phyloP scores from a whole-genome alignment of 257 asterid genomes.

The Solanum rostratum region DNA sequence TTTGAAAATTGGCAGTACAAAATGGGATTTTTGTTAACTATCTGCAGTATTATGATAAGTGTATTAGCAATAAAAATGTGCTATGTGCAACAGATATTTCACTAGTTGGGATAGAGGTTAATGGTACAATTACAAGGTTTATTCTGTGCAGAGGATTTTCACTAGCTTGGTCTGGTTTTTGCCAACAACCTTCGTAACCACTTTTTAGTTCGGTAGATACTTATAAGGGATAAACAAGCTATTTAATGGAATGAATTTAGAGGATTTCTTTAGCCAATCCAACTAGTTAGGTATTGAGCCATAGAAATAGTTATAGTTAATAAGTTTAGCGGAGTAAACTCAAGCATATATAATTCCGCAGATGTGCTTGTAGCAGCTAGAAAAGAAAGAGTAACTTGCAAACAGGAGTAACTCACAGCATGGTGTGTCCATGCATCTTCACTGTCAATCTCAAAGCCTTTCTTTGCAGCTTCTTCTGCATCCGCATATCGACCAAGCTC shows the following conservation, averaged over 20 bases:
- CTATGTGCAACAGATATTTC: background rate
- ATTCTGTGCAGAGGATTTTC: background rate
- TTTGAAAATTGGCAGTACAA: background rate
- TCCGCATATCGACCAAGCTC: constrained; percentile 79
- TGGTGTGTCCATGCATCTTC: constrained; percentile 93
- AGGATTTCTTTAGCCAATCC: background rate
- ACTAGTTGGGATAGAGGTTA: background rate
- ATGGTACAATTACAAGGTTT: background rate
- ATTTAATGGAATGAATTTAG: background rate
- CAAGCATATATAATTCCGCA: background rate
- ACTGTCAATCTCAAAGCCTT: constrained; percentile 58
- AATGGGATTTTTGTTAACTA: background rate
- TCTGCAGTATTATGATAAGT: background rate
- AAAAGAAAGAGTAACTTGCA: background rate
- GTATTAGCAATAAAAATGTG: background rate
- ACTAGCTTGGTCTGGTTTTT: background rate
- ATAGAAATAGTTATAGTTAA: background rate
- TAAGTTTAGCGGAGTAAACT: background rate
- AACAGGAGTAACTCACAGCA: constrained; percentile 50
- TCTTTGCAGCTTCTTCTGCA: constrained; percentile 68
- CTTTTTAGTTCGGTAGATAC: background rate
- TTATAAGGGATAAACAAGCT: background rate
- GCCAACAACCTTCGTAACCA: background rate
- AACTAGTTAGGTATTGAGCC: background rate
- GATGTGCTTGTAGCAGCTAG: background rate